Percentiles rank a stretch among this genome's conserved stretches.
Conservation (phyloP, 2,329 filamentous ascomycete genomes). For the Diaporthe vaccinii region DNA sequence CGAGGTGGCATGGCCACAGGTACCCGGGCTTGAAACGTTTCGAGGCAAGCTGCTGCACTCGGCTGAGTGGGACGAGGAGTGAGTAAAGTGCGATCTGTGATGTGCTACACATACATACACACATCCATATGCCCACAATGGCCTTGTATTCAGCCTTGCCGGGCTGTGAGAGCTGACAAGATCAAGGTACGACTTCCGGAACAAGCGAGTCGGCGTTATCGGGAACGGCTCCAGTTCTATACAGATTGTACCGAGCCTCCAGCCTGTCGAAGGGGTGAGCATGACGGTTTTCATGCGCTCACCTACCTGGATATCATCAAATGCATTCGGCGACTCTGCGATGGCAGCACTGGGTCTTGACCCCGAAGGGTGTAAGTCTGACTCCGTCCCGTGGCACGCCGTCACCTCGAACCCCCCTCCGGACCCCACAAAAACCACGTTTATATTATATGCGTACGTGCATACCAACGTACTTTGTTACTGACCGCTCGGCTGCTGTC, state of each 20-base stretch:
- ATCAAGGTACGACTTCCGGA: slow-evolving; percentile 59
- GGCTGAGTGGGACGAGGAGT: slow-evolving; percentile 59
- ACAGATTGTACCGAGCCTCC: slow-evolving; percentile 65
- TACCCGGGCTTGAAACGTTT: slow-evolving; percentile 57
- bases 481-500: not conserved
- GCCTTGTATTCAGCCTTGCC: not conserved
- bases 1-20: slow-evolving; percentile 58
- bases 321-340: slow-evolving; percentile 59
- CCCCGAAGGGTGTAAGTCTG: slow-evolving; percentile 54
- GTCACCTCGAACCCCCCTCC: not conserved
- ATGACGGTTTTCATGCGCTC: slow-evolving; percentile 63
- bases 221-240: slow-evolving; percentile 67
- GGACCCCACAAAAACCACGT: too few relatives aligned
- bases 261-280: slow-evolving; percentile 56
- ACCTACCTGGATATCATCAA: slow-evolving; percentile 63
- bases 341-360: slow-evolving; percentile 60
- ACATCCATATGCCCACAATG: too few relatives aligned
- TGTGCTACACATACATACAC: not conserved
- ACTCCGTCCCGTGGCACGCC: not conserved
- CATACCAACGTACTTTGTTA: not conserved
- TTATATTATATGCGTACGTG: not conserved
- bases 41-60: slow-evolving; percentile 61
- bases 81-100: slow-evolving; percentile 32
- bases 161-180: slow-evolving; percentile 10
- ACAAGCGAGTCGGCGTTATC: slow-evolving; percentile 64